Evolutionary conservation across 2,329 filamentous ascomycete genomes (phyloP), one percentile per base, ranked within the genome.

Genomic region (Fusarium aywerte): DNA sequence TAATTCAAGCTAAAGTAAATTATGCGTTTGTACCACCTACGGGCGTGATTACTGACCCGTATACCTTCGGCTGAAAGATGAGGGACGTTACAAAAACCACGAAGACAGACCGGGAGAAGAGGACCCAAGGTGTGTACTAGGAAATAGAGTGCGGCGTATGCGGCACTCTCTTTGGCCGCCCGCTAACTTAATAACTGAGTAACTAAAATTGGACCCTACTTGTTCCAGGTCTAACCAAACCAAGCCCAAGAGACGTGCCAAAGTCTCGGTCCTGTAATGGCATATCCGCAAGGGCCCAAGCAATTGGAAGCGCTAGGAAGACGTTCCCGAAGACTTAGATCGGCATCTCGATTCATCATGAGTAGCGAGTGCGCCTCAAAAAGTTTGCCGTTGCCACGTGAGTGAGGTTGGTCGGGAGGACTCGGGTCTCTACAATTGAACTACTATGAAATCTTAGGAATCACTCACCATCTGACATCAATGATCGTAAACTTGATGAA

Each of bases 71-170:
- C 36, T 35, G 13, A 20, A 50, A 36, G 47, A 36, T 65, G 23
- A 42, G 43, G 57, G 36, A 47, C 44, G 31, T 63, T 62, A 67
- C 54, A 53, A 65, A 40, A 32, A 16, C 35, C 58, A 73, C 70
- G 70, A 73, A 72, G 57, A 73, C 57, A 59, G 64, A 62, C 62
- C 70, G 70, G 70, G 62, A 45, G 44, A 36, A 25, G 18, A 48
- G 44, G 45, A 31, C 45, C 23, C 56, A 55, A 69, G 65, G 65
- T 69, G 44, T 62, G 51, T 23, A n/a, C 32, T 49, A 16, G 18
- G 32, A 18, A 25, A 35, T 21, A 49, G 45, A 20, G 45, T 49
- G 45, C 65, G 65, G 65, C 61, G 47, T 57, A 35, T 62, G 65
- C 65, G 65, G 65, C 65, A 52, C 23, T 33, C 29, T 33, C 27